These are phyloP conservation scores for Aeschynomene evenia DNA, from an alignment of 306 rosid genomes.

Conservation along the genomic window DNA sequence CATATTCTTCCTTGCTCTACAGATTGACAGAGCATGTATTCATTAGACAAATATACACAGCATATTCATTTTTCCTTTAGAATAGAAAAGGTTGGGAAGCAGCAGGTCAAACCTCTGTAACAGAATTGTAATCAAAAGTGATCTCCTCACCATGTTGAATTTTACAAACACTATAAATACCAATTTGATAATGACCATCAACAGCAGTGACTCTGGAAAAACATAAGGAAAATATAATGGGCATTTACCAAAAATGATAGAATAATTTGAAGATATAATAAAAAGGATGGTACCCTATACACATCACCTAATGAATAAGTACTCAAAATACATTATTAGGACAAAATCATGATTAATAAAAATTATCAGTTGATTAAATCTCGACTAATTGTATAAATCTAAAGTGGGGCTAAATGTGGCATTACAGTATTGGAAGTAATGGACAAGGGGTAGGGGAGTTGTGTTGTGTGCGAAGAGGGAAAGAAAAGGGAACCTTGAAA, in stretches of 20 bases:
- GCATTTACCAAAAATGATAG: not conserved
- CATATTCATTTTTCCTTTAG: not conserved
- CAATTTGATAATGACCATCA: constrained; percentile 94
- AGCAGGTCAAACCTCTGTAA: constrained; percentile 83
- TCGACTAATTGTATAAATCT: constrained; percentile 10
- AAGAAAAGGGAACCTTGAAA: not conserved
- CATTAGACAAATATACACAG: constrained; percentile 23
- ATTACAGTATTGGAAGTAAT: not conserved
- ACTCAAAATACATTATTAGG: not conserved
- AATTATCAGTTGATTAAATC: constrained; percentile 11
- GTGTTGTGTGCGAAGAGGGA: not conserved
- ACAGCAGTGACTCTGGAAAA: constrained; percentile 90
- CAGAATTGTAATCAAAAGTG: constrained; percentile 96
- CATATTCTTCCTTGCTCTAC: constrained; percentile 99
- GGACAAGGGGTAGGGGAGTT: not conserved
- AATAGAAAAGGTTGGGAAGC: not conserved
- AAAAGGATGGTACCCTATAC: not conserved
- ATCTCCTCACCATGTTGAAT: constrained; percentile 93
- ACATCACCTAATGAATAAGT: not conserved
- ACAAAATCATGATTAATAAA: not conserved
- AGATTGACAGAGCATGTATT: constrained; percentile 24
- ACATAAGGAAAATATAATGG: not conserved
- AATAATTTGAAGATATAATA: not conserved
- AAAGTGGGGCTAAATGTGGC: not conserved
- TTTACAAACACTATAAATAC: constrained; percentile 80